Evolutionary conservation across 345 rosid species (phyloP).

Genomic region (Orychophragmus violaceus): DNA sequence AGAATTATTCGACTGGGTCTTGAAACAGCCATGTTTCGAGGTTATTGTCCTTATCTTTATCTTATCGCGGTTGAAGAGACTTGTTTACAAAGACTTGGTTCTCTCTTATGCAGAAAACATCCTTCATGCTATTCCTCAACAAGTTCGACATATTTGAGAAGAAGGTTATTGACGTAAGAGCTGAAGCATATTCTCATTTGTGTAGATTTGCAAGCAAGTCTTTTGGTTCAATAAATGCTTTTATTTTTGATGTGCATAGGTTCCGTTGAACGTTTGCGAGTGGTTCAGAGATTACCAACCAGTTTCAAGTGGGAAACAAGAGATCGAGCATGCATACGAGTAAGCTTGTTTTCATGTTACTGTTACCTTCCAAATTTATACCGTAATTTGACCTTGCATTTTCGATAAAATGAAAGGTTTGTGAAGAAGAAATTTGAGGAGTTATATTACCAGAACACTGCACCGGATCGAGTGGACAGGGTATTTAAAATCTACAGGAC

Average conservation of each 20-base stretch:
- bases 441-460: slow-evolving; percentile 77
- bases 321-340: slow-evolving; percentile 94
- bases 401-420: slow-evolving; percentile 40
- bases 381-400: background rate
- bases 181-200: background rate
- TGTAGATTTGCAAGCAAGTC: background rate
- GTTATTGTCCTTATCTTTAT: slow-evolving; percentile 25
- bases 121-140: slow-evolving; percentile 94
- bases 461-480: slow-evolving; percentile 77
- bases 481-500: slow-evolving; percentile 96
- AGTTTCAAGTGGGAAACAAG: slow-evolving; percentile 82
- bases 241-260: slow-evolving; percentile 35
- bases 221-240: background rate
- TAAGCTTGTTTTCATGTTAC: slow-evolving; percentile 32
- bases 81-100: background rate
- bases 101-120: slow-evolving; percentile 70
- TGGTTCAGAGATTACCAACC: slow-evolving; percentile 98
- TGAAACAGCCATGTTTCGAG: slow-evolving; percentile 98
- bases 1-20: slow-evolving; percentile 93
- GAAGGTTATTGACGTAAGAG: slow-evolving; percentile 78
- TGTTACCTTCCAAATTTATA: background rate
- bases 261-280: slow-evolving; percentile 75
- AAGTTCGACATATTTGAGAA: slow-evolving; percentile 96
- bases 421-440: slow-evolving; percentile 98
- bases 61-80: background rate